Evolutionary conservation across 2,329 filamentous ascomycete genomes (phyloP).

Genomic region (Aspergillus nomiae): DNA sequence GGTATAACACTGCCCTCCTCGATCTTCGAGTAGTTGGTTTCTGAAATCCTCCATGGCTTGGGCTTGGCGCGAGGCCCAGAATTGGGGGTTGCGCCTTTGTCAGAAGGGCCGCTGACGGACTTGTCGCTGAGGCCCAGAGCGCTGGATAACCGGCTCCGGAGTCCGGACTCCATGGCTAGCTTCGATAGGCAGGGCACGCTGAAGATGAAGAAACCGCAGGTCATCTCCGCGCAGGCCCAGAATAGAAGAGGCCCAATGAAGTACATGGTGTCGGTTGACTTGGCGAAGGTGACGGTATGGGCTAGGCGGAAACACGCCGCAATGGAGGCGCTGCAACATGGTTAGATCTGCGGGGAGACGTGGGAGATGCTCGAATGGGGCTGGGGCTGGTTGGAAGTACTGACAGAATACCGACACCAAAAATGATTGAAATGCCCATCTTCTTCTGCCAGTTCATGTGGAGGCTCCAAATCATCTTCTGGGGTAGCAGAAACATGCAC

Average conservation of each 20-base stretch:
- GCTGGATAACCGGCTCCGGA: background rate
- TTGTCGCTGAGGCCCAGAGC: background rate
- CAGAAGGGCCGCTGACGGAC: background rate
- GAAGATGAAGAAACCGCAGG: constrained; percentile 49
- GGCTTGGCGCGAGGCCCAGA: background rate
- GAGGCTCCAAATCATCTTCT: constrained; percentile 38
- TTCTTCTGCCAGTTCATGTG: constrained; percentile 33
- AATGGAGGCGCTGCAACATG: constrained; percentile 39
- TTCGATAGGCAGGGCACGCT: constrained; percentile 44
- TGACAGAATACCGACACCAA: constrained; percentile 37
- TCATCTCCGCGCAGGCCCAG: constrained; percentile 51
- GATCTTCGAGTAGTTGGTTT: background rate
- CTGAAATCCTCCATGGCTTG: background rate
- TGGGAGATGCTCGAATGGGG: background rate
- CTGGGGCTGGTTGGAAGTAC: constrained; percentile 11
- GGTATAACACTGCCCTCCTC: background rate
- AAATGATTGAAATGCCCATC: constrained; percentile 35
- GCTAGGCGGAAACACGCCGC: constrained; percentile 43
- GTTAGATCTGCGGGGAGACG: background rate
- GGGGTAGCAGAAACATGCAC: constrained; percentile 37
- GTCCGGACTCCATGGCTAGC: constrained; percentile 31
- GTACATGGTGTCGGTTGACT: constrained; percentile 32
- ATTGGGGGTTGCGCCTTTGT: background rate
- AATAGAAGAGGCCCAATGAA: constrained; percentile 44
- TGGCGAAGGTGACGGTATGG: constrained; percentile 17